Conservation (phyloP, 495 filamentous ascomycete species). For the Choiromyces venosus region DNA sequence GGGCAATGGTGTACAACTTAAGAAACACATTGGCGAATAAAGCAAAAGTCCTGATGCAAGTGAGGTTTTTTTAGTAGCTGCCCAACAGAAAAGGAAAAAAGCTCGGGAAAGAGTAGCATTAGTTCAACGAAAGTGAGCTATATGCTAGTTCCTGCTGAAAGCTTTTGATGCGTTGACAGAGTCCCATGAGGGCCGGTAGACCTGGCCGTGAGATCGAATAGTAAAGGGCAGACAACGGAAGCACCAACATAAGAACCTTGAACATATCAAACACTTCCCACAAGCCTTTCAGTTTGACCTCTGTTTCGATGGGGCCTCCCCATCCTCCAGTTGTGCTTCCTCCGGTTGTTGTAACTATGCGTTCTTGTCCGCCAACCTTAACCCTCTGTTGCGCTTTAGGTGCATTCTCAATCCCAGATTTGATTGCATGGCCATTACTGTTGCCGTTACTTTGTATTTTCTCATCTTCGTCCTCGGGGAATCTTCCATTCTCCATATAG, state of each 20-base stretch:
- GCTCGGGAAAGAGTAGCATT: background rate
- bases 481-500: conserved; percentile 62
- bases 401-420: background rate
- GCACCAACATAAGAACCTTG: conserved; percentile 44
- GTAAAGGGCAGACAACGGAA: background rate
- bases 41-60: background rate
- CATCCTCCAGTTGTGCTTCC: conserved; percentile 28
- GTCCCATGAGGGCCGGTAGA: background rate
- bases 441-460: conserved; percentile 30
- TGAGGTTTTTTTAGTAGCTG: background rate
- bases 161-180: background rate
- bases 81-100: background rate
- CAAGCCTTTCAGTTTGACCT: conserved; percentile 48
- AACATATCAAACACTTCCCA: conserved; percentile 57
- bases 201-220: too few relatives aligned
- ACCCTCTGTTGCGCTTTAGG: conserved; percentile 10
- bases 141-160: background rate
- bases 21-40: background rate
- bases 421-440: background rate
- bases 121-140: background rate
- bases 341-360: conserved; percentile 14
- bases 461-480: conserved; percentile 54
- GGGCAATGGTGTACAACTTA: background rate
- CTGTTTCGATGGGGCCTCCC: conserved; percentile 47
- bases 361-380: conserved; percentile 17